These are phyloP conservation scores for Tubosaeta sp. DNA, from an alignment of 768 basidiomycete species.

Conservation along the genomic window DNA sequence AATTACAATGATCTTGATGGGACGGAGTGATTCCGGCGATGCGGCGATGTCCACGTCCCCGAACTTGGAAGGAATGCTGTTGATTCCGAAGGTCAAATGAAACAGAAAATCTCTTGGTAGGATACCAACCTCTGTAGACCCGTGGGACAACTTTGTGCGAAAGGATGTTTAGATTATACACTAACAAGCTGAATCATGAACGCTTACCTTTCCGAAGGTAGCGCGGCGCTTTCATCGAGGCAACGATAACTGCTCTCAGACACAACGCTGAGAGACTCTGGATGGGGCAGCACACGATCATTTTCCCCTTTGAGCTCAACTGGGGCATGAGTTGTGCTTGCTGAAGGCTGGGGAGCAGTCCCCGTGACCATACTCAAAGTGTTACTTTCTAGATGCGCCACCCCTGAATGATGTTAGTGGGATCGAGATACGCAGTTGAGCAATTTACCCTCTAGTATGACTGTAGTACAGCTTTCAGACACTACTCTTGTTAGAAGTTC, in stretches of 20 bases:
- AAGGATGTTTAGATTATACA: background rate
- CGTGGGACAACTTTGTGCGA: constrained; percentile 4
- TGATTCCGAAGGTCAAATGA: background rate
- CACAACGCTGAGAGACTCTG: constrained; percentile 18
- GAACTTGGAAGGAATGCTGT: constrained; percentile 20
- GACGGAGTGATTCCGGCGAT: constrained; percentile 15
- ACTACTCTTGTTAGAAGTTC: constrained; percentile 9
- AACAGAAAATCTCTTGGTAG: background rate
- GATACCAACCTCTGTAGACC: constrained; percentile 17
- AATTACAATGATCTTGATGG: constrained; percentile 30
- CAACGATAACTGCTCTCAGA: constrained; percentile 23
- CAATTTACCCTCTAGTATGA: constrained; percentile 10
- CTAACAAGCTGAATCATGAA: no score
- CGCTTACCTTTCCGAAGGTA: constrained; percentile 6
- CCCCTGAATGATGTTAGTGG: constrained; percentile 11
- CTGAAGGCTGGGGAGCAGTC: background rate
- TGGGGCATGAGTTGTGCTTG: background rate
- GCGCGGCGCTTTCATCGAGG: background rate
- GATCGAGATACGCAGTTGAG: background rate
- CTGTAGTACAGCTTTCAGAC: constrained; percentile 9
- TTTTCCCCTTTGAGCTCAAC: background rate
- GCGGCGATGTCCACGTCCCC: background rate
- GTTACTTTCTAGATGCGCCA: constrained; percentile 15
- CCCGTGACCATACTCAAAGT: background rate
- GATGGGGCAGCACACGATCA: background rate